Evolutionary conservation across 2,329 filamentous ascomycete genomes (phyloP), one percentile per base, ranked within the genome.

Genomic region (Pseudogymnoascus sp.): DNA sequence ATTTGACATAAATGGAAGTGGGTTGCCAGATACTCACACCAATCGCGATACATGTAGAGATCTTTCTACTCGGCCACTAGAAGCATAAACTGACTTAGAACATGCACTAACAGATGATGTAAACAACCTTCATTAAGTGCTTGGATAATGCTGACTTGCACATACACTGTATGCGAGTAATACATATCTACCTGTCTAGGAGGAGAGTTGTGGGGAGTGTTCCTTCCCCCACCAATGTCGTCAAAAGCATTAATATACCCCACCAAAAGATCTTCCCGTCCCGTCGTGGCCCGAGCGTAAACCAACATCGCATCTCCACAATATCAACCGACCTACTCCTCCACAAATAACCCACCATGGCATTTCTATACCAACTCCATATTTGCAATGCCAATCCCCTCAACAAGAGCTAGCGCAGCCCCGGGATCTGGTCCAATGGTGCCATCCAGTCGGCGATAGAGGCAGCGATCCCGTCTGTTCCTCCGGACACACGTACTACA

Each of bases 91-190:
- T n/a, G 6, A 22, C 50, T 56, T 56, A 56, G 16, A 19, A 12
- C 50, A 22, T 8, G 50, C 50, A 56, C 50, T 56, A 56, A 56
- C 10, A 56, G 50, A 56, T 35, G 50, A 56, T 33, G 50, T 56
- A 56, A 10, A 56, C 6, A 56, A 22, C 50, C 14, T 33, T 33
- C 50, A 56, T 56, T 33, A 14, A 33, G n/a, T 33, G 50, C 28
- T 56, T 22, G n/a, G 10, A 56, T 56, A 56, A 56, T 56, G 50
- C 28, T 53, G 26, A n/a, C 22, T 56, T 56, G 50, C 26, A 56
- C n/a, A 22, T 56, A 56, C 50, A 19, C 6, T 31, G 50, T 35
- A 33, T 56, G 28, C 28, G 28, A 12, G 50, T 56, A 56, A 56
- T 56, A 22, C 28, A 56, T 56, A 56, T 56, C 26, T 14, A 31